A percentile compares a stretch with the other conserved stretches of the same genome.
These are phyloP conservation scores for Trichosporon sp. DNA, from an alignment of 1,284 basidiomycete species.

Conservation along the genomic window DNA sequence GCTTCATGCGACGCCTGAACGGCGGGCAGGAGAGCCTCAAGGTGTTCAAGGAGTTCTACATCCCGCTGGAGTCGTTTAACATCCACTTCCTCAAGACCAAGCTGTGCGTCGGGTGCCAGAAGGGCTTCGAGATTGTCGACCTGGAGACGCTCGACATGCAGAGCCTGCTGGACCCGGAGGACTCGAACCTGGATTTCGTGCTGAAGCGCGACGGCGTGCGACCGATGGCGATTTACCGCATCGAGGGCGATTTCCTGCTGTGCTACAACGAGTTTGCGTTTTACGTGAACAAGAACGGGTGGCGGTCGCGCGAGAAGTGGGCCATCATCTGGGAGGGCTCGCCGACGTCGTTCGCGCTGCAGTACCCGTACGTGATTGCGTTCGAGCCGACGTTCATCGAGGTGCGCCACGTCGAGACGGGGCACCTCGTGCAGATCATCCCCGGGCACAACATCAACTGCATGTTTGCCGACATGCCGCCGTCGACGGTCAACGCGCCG, in stretches of 20 bases:
- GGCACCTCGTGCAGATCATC: conserved; percentile 88
- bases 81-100: conserved; percentile 98
- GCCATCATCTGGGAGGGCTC: conserved; percentile 96
- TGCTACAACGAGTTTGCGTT: conserved; percentile 99
- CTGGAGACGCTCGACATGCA: conserved; percentile 96
- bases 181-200: conserved; percentile 89
- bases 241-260: conserved; percentile 92
- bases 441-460: conserved; percentile 83
- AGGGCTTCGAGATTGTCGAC: conserved; percentile 99
- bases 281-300: conserved; percentile 96
- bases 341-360: conserved; percentile 88
- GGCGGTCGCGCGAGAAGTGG: conserved; percentile 83
- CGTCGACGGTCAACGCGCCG: conserved; percentile 56
- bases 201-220: conserved; percentile 80
- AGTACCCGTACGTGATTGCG: conserved; percentile 94
- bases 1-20: conserved; percentile 85
- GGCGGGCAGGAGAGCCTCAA: conserved; percentile 86
- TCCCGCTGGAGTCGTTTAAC: conserved; percentile 92
- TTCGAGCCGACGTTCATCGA: conserved; percentile 97
- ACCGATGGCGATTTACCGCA: conserved; percentile 94
- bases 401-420: conserved; percentile 91
- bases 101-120: conserved; percentile 93
- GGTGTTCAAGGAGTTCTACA: conserved; percentile 98
- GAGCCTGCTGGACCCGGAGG: conserved; percentile 88
- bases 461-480: conserved; percentile 89